Conservation (phyloP, 768 basidiomycete species). For the Chalciporus chontae region DNA sequence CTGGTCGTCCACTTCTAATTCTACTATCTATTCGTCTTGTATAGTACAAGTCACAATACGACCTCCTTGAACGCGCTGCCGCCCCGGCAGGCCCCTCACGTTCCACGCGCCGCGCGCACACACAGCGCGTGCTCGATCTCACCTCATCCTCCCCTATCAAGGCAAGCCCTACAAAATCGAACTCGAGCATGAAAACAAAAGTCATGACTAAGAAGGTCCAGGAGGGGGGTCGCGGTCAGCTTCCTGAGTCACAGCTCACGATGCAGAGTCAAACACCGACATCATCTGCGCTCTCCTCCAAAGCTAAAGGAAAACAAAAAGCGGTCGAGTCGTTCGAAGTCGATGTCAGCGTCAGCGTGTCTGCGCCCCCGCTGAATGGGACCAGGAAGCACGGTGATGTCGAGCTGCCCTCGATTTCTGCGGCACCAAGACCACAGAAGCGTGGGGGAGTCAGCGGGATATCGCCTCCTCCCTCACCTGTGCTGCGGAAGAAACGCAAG, state of each 20-base stretch:
- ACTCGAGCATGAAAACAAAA: background rate
- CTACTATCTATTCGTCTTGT: slow-evolving; percentile 1
- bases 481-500: slow-evolving; percentile 26
- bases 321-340: slow-evolving; percentile 17
- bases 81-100: slow-evolving; percentile 47
- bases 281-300: slow-evolving; percentile 18
- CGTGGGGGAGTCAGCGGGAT: slow-evolving; percentile 21
- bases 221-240: slow-evolving; percentile 8
- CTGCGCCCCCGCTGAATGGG: slow-evolving; percentile 10
- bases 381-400: slow-evolving; percentile 8
- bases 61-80: slow-evolving; percentile 51
- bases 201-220: background rate
- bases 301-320: slow-evolving; percentile 33
- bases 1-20: slow-evolving; percentile 2
- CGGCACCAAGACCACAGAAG: slow-evolving; percentile 19
- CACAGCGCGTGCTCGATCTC: slow-evolving; percentile 48
- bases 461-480: slow-evolving; percentile 20
- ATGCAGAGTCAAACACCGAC: background rate
- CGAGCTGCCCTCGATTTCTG: slow-evolving; percentile 7
- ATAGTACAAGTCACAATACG: slow-evolving; percentile 60
- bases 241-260: background rate
- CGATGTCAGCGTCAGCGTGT: slow-evolving; percentile 6
- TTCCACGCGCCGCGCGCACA: slow-evolving; percentile 57
- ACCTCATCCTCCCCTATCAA: slow-evolving; percentile 25
- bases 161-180: slow-evolving; percentile 10